phyloP scores from a whole-genome alignment of 2,329 filamentous ascomycete species.

The Fusarium devonianum region DNA sequence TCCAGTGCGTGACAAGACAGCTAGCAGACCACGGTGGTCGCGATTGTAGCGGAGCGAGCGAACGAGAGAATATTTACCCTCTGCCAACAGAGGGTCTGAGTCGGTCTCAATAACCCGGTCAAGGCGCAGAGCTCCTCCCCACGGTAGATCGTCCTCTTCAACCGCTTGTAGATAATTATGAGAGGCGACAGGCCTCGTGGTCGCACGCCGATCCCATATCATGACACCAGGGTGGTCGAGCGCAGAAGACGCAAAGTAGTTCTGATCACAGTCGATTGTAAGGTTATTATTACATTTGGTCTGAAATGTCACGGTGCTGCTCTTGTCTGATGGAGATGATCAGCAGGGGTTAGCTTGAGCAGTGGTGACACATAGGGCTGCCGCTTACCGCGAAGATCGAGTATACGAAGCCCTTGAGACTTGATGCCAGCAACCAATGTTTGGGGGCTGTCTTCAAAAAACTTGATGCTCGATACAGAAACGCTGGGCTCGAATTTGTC shows the following conservation, averaged over 20 bases:
- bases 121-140: slow-evolving; percentile 67
- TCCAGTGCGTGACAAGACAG: slow-evolving; percentile 67
- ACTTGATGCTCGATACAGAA: slow-evolving; percentile 82
- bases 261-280: slow-evolving; percentile 81
- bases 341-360: background rate
- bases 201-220: slow-evolving; percentile 79
- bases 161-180: slow-evolving; percentile 63
- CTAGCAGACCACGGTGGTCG: slow-evolving; percentile 67
- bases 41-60: slow-evolving; percentile 69
- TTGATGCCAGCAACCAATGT: slow-evolving; percentile 79
- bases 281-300: slow-evolving; percentile 75
- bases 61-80: slow-evolving; percentile 67
- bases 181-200: slow-evolving; percentile 59
- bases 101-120: slow-evolving; percentile 65
- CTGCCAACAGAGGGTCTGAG: slow-evolving; percentile 55
- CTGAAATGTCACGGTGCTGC: slow-evolving; percentile 64
- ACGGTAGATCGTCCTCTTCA: slow-evolving; percentile 67
- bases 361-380: background rate
- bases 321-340: slow-evolving; percentile 49
- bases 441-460: slow-evolving; percentile 79
- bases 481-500: slow-evolving; percentile 70
- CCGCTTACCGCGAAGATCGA: slow-evolving; percentile 75
- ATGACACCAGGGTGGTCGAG: slow-evolving; percentile 77
- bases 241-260: slow-evolving; percentile 84
- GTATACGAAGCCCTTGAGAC: slow-evolving; percentile 75